Conservation (phyloP, 1,284 basidiomycete species). For the Pseudozyma flocculosa region DNA sequence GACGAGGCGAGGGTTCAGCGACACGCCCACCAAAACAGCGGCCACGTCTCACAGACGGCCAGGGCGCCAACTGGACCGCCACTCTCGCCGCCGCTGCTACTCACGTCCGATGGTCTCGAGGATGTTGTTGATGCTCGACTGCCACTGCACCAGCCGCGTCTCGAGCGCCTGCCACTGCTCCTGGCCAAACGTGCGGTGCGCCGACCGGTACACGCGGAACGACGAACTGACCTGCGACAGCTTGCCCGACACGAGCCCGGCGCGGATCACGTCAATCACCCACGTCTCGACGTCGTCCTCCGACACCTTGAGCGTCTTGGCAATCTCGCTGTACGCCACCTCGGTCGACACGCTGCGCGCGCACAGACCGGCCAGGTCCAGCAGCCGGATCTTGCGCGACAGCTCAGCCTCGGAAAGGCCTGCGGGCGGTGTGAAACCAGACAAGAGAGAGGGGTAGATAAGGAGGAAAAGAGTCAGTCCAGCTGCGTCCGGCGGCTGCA, state of each 20-base stretch:
- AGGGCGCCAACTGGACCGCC: too few species aligned
- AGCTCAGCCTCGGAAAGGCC: conserved; percentile 27
- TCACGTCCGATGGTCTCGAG: conserved; percentile 27
- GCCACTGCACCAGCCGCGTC: conserved; percentile 46
- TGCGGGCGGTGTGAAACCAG: background rate
- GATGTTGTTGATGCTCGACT: conserved; percentile 43
- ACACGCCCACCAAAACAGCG: too few species aligned
- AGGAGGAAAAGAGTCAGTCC: background rate
- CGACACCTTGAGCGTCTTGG: conserved; percentile 28
- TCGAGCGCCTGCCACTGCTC: conserved; percentile 53
- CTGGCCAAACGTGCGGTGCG: conserved; percentile 49
- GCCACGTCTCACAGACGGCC: too few species aligned
- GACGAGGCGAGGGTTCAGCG: too few species aligned
- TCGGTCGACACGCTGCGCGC: conserved; percentile 45
- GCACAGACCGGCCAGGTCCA: conserved; percentile 53
- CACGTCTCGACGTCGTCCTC: conserved; percentile 52
- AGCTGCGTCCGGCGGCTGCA: too few species aligned
- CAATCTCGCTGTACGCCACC: conserved; percentile 47
- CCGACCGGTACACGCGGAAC: conserved; percentile 53
- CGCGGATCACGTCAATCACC: conserved; percentile 58
- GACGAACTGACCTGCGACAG: conserved; percentile 51
- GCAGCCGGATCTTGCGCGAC: conserved; percentile 49
- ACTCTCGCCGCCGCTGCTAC: too few species aligned
- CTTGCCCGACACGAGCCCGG: conserved; percentile 53
- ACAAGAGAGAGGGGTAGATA: background rate